These are phyloP conservation scores for Diacronema lutheri DNA, from an alignment of 78 protist species.

Conservation along the genomic window DNA sequence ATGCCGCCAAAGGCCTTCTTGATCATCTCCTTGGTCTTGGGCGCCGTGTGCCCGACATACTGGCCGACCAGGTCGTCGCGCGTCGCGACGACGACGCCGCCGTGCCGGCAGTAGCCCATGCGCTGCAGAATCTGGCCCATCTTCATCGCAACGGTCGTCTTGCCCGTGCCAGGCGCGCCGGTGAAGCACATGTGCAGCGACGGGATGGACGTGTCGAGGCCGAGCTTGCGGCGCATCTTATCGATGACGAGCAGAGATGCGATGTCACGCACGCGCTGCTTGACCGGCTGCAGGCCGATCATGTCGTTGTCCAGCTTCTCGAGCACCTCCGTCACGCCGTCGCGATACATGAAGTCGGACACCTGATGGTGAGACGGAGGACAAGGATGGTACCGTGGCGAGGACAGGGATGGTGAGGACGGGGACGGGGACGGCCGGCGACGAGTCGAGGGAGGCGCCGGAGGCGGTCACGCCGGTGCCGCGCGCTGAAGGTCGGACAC, in stretches of 20 bases:
- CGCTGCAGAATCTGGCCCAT: conserved; percentile 30
- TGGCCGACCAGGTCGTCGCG: conserved; percentile 28
- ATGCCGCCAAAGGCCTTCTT: conserved; percentile 23
- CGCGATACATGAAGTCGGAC: conserved; percentile 6
- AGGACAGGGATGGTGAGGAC: too few relatives aligned
- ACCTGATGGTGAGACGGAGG: too few relatives aligned
- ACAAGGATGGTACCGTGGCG: too few relatives aligned
- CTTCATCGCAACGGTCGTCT: conserved; percentile 21
- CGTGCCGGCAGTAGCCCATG: conserved; percentile 30
- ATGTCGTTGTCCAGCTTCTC: conserved; percentile 20
- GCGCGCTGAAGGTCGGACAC: too few relatives aligned
- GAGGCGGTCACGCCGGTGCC: too few relatives aligned
- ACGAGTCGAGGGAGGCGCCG: too few relatives aligned
- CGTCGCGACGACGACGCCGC: conserved; percentile 15
- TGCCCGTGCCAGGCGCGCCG: conserved; percentile 32
- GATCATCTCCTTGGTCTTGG: conserved; percentile 30
- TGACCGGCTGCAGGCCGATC: conserved; percentile 3
- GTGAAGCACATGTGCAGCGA: conserved; percentile 27
- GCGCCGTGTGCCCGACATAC: conserved; percentile 27
- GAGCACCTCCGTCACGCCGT: conserved; percentile 9
- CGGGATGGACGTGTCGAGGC: conserved; percentile 9
- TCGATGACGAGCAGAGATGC: conserved; percentile 16
- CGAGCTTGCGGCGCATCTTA: conserved; percentile 29
- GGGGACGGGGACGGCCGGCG: too few relatives aligned
- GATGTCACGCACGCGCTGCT: conserved; percentile 21